phyloP scores from a whole-genome alignment of 1,139 yeast species.

The Candida sanyaensis region DNA sequence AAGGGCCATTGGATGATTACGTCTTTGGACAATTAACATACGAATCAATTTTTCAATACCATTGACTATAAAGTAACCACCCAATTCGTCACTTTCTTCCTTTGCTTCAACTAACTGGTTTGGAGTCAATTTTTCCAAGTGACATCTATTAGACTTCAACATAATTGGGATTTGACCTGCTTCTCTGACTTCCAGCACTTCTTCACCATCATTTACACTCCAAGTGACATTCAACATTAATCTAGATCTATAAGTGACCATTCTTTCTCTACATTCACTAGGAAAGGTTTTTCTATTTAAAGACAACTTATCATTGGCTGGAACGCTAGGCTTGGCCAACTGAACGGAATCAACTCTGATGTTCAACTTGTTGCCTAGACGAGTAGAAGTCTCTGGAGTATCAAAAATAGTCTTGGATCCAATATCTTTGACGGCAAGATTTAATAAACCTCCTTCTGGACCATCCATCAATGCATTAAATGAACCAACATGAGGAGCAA shows the following conservation, averaged over 20 bases:
- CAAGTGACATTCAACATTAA: constrained; percentile 77
- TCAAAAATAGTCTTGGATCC: constrained; percentile 87
- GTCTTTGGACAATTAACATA: constrained; percentile 96
- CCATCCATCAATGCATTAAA: constrained; percentile 95
- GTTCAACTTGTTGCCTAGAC: constrained; percentile 79
- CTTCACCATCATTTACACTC: constrained; percentile 86
- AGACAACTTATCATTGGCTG: constrained; percentile 74
- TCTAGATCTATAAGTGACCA: constrained; percentile 73
- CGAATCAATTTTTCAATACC: constrained; percentile 96
- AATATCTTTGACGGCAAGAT: constrained; percentile 84
- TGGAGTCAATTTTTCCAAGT: constrained; percentile 81
- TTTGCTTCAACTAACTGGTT: constrained; percentile 71
- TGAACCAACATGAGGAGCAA: constrained; percentile 93
- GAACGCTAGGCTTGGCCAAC: constrained; percentile 78
- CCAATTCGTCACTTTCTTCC: constrained; percentile 95
- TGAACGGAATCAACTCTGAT: constrained; percentile 87
- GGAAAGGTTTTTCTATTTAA: constrained; percentile 84
- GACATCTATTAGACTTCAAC: constrained; percentile 90
- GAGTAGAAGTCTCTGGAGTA: constrained; percentile 56
- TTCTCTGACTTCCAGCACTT: constrained; percentile 78
- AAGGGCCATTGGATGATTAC: constrained; percentile 98
- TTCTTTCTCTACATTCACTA: constrained; percentile 87
- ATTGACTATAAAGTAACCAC: constrained; percentile 94
- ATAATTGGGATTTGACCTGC: constrained; percentile 92
- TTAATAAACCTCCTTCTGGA: constrained; percentile 77